Conservation (phyloP, 208 protist species). For the Trypanosoma brucei region DNA sequence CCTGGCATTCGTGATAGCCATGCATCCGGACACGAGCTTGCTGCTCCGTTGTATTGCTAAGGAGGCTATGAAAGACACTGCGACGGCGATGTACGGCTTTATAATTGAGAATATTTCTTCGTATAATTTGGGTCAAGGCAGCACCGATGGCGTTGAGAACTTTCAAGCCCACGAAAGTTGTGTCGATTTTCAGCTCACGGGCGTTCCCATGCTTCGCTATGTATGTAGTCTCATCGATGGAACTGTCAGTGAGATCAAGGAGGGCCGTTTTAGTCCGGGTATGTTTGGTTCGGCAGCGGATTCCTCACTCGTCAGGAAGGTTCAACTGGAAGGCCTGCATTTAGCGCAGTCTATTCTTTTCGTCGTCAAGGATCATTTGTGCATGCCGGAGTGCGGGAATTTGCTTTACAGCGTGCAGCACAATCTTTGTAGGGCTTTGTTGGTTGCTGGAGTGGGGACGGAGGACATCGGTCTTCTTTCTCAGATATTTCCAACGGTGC, state of each 20-base stretch:
- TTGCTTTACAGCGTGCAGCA: constrained; percentile 61
- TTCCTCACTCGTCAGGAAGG: constrained; percentile 21
- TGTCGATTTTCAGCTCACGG: not conserved
- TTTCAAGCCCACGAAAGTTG: not conserved
- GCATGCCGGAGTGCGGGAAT: constrained; percentile 9
- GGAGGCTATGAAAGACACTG: constrained; percentile 45
- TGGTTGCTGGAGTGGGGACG: constrained; percentile 60
- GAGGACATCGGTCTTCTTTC: constrained; percentile 74
- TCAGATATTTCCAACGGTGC: constrained; percentile 76
- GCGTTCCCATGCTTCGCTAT: constrained; percentile 16
- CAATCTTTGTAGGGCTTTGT: constrained; percentile 64
- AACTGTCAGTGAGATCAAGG: not conserved
- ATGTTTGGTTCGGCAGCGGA: not conserved
- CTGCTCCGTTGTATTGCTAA: constrained; percentile 55
- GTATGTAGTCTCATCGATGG: constrained; percentile 23
- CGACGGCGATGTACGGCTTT: constrained; percentile 44
- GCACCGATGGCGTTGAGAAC: not conserved
- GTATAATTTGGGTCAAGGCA: not conserved
- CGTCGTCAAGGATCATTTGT: constrained; percentile 30
- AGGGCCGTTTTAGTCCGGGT: not conserved
- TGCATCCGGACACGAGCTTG: constrained; percentile 25
- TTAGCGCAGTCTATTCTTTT: constrained; percentile 66
- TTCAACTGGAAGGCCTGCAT: constrained; percentile 75
- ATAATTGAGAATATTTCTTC: constrained; percentile 13
- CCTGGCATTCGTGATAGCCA: constrained; percentile 32